Percentiles rank a stretch among this genome's conserved stretches.
phyloP scores from a whole-genome alignment of 441 rosid genomes.

The Pelargonium fulgidum region DNA sequence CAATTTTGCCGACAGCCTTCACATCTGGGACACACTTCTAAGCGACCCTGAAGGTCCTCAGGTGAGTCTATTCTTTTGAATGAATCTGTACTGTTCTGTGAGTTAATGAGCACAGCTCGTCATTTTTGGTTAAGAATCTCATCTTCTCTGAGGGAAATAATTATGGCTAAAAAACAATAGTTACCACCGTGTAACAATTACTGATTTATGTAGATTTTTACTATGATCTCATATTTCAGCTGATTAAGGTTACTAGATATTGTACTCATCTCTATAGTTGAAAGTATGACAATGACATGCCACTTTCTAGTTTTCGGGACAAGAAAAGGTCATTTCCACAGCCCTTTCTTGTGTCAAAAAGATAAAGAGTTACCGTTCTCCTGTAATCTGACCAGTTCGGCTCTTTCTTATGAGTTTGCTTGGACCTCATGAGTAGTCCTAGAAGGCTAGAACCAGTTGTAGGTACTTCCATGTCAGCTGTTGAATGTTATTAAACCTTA shows the following conservation, averaged over 20 bases:
- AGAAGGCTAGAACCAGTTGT: too few species aligned
- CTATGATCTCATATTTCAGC: not conserved
- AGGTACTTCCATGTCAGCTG: too few species aligned
- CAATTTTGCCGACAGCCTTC: conserved; percentile 78
- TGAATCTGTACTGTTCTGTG: not conserved
- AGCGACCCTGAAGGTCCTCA: conserved; percentile 93
- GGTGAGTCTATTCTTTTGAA: conserved; percentile 35
- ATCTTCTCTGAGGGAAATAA: not conserved
- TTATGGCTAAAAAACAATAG: not conserved
- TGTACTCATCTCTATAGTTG: not conserved
- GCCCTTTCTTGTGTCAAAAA: too few species aligned
- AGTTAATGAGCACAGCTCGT: not conserved
- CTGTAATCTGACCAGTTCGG: too few species aligned
- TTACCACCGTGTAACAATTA: not conserved
- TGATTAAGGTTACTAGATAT: not conserved
- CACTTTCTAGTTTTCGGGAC: too few species aligned
- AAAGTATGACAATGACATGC: not conserved
- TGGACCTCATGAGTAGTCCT: too few species aligned
- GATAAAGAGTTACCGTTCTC: too few species aligned
- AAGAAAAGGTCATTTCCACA: too few species aligned
- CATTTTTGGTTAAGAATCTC: not conserved
- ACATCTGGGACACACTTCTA: conserved; percentile 92
- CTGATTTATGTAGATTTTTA: not conserved
- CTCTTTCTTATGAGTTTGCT: too few species aligned
- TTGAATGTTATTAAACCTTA: too few species aligned